Evolutionary conservation across 1,284 basidiomycete genomes (phyloP), one percentile per base, ranked within the genome.

Genomic region (Puccinia polysora): DNA sequence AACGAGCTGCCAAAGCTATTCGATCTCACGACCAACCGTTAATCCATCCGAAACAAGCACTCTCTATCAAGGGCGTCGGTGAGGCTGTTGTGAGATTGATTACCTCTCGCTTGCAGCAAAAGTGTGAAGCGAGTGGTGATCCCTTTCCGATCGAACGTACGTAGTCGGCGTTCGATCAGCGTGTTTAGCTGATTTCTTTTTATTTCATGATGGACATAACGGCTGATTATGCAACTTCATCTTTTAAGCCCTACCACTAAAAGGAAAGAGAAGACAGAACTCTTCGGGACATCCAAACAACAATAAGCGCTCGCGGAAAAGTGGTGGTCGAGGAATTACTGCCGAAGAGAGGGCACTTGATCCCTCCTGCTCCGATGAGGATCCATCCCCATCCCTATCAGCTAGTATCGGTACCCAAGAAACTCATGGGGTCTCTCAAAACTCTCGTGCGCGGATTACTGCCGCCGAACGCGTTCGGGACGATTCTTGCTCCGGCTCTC

Each of bases 321-420:
- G 53, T 4, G 20, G 18, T 14, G 5, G 18, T 12, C 25, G 43
- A 10, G 53, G 7, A 8, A 50, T 56, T 1, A 68, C 65, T 32
- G 65, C 65, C 53, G 65, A 68, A 18, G 65, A 68, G 40, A 40
- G 49, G 45, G 65, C 53, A n/a, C 52, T 68, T 6, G 65, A 68
- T 68, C 14, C 49, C 15, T 52, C 15, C 52, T 36, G 49, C 47
- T 68, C 65, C 18, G 68, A 63, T 4, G 59, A 63, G 2, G 50
- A 68, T 62, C 36, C 34, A 60, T 45, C 55, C 23, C 40, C 3
- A 18, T 36, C 20, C 12, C 40, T 47, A 30, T 74, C 52, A 49
- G 43, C 28, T 18, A 20, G n/a, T n/a, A n/a, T n/a, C n/a, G n/a
- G n/a, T n/a, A n/a, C n/a, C n/a, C n/a, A n/a, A n/a, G n/a, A n/a